A percentile compares a stretch with the other conserved stretches of the same genome.
These are phyloP conservation scores for Vairimorpha apis DNA, from an alignment of 371 early-diverging fungal species.

Conservation along the genomic window DNA sequence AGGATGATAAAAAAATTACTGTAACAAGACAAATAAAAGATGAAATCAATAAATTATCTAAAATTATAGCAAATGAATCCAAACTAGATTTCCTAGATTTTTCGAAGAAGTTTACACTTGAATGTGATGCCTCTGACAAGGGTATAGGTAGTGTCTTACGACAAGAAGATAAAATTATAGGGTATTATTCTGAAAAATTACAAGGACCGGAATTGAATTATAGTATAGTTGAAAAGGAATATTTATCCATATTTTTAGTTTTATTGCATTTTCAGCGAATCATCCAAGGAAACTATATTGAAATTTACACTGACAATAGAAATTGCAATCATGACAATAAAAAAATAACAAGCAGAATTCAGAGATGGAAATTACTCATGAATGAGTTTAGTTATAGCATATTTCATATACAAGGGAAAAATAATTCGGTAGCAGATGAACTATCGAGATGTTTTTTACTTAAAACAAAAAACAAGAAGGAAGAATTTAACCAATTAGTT, in stretches of 20 bases:
- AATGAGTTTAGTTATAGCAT: conserved; percentile 10
- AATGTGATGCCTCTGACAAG: conserved; percentile 7
- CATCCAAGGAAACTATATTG: neutral
- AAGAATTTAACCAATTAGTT: neutral
- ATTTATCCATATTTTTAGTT: neutral
- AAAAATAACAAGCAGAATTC: neutral
- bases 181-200: conserved; percentile 15
- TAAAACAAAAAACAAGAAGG: neutral
- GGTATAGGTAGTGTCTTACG: conserved; percentile 17
- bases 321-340: neutral
- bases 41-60: neutral
- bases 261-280: conserved; percentile 25
- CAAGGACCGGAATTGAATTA: conserved; percentile 15
- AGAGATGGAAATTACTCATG: conserved; percentile 31
- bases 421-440: conserved; percentile 25
- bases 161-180: conserved; percentile 19
- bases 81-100: neutral
- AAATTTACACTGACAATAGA: conserved; percentile 6
- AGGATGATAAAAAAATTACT: too few species aligned
- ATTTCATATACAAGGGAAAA: conserved; percentile 10
- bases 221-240: conserved; percentile 24
- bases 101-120: neutral
- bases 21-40: too few species aligned
- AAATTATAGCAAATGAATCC: neutral
- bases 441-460: conserved; percentile 10